Evolutionary conservation across 768 basidiomycete species (phyloP).

Genomic region (Hericium erinaceus): DNA sequence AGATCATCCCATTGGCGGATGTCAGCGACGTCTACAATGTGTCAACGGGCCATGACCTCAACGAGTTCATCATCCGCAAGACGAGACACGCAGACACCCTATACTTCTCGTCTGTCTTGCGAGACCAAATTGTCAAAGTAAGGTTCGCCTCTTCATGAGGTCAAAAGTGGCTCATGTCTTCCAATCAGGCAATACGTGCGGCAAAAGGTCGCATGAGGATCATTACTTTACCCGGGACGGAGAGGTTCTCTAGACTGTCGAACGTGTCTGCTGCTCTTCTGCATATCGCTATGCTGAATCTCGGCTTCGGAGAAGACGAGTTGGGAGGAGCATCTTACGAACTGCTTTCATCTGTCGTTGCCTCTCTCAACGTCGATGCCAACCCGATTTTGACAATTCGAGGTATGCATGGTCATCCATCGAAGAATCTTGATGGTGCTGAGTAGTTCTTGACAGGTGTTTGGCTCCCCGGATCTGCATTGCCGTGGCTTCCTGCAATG

Average conservation of each 20-base stretch:
- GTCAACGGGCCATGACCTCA: constrained; percentile 61
- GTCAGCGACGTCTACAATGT: constrained; percentile 85
- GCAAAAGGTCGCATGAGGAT: constrained; percentile 66
- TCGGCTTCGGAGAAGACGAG: constrained; percentile 64
- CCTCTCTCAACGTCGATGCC: constrained; percentile 70
- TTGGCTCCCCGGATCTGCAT: constrained; percentile 43
- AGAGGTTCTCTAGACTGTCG: constrained; percentile 67
- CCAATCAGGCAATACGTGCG: constrained; percentile 53
- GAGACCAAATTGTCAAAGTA: constrained; percentile 73
- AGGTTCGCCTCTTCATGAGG: background rate
- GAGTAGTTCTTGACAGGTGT: constrained; percentile 17
- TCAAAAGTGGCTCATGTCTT: background rate
- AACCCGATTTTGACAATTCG: constrained; percentile 60
- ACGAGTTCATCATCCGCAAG: constrained; percentile 76
- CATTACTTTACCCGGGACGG: constrained; percentile 39
- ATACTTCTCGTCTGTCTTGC: constrained; percentile 63
- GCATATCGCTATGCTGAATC: constrained; percentile 78
- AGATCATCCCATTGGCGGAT: constrained; percentile 71
- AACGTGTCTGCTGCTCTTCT: constrained; percentile 81
- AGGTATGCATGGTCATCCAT: constrained; percentile 33
- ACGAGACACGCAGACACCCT: constrained; percentile 61
- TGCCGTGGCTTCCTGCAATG: constrained; percentile 47
- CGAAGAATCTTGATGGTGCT: background rate
- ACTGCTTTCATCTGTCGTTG: constrained; percentile 67
- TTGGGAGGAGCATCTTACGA: constrained; percentile 76